Percentiles rank a stretch among this genome's conserved stretches.
Conservation (phyloP, 2,329 filamentous ascomycete genomes). For the Mollisia scopiformis region DNA sequence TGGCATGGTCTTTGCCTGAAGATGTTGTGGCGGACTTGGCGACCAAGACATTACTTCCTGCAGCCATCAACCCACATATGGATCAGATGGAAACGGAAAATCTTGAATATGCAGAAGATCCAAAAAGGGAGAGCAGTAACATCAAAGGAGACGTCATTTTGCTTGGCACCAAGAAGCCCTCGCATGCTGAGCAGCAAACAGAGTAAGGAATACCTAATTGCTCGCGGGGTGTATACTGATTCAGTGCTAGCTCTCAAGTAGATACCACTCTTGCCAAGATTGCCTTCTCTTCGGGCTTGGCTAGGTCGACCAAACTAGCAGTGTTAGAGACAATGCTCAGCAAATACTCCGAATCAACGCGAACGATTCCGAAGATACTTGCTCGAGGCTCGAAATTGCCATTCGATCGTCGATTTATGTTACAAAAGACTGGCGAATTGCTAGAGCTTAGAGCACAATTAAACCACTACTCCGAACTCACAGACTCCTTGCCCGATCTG, state of each 20-base stretch:
- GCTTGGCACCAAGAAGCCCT: constrained; percentile 72
- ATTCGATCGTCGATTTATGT: constrained; percentile 75
- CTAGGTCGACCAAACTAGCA: constrained; percentile 89
- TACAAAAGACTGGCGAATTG: constrained; percentile 92
- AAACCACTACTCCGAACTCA: constrained; percentile 96
- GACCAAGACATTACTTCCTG: constrained; percentile 72
- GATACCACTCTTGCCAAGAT: constrained; percentile 84
- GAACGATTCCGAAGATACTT: constrained; percentile 78
- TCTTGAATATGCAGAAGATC: constrained; percentile 82
- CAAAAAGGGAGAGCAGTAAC: constrained; percentile 69
- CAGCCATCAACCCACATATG: constrained; percentile 75
- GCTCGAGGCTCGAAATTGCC: constrained; percentile 66
- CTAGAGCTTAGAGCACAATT: constrained; percentile 87
- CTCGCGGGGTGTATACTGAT: constrained; percentile 7
- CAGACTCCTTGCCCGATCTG: constrained; percentile 90
- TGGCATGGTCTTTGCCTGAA: constrained; percentile 86
- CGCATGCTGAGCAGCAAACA: constrained; percentile 42
- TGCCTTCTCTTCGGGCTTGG: constrained; percentile 92
- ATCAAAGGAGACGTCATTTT: constrained; percentile 89
- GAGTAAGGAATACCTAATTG: constrained; percentile 18
- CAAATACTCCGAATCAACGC: constrained; percentile 85
- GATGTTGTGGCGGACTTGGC: constrained; percentile 71
- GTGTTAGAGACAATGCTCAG: constrained; percentile 84
- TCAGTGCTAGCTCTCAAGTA: constrained; percentile 35
- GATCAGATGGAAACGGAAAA: constrained; percentile 82